These are phyloP conservation scores for Polysphondylium violaceum DNA, from an alignment of 78 protist genomes.

Conservation along the genomic window DNA sequence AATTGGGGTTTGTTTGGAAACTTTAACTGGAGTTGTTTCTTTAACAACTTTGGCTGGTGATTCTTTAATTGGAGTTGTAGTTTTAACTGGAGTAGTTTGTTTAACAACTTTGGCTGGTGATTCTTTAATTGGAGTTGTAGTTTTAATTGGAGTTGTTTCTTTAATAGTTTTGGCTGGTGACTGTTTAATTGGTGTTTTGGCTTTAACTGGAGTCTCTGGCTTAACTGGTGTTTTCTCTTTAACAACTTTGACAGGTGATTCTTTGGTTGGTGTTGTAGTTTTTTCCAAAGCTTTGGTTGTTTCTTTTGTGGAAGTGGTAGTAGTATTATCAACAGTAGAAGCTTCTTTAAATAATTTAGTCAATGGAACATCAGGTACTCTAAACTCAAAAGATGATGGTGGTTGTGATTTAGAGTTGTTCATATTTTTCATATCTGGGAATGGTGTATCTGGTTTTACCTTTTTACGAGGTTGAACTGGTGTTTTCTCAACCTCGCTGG, in stretches of 20 bases:
- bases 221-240: not conserved
- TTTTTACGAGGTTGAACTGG: conserved; percentile 10
- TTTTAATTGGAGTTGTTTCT: conserved; percentile 13
- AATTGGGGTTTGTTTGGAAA: not conserved
- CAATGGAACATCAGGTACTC: conserved; percentile 9
- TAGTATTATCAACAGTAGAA: not conserved
- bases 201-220: conserved; percentile 1
- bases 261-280: not conserved
- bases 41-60: not conserved
- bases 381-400: conserved; percentile 7
- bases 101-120: not conserved
- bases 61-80: not conserved
- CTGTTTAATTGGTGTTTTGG: not conserved
- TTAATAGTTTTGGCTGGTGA: not conserved
- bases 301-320: not conserved
- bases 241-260: not conserved
- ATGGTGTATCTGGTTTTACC: conserved; percentile 10
- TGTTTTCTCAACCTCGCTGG: conserved; percentile 20
- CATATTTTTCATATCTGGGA: not conserved
- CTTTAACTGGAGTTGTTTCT: conserved; percentile 3
- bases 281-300: not conserved
- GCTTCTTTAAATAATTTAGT: conserved; percentile 1
- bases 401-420: not conserved
- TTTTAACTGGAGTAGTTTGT: conserved; percentile 10
- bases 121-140: not conserved